Percentiles rank a stretch among this genome's conserved stretches.
These are phyloP conservation scores for Halocafeteria seosinensis DNA, from an alignment of 108 stramenopile species.

Conservation along the genomic window DNA sequence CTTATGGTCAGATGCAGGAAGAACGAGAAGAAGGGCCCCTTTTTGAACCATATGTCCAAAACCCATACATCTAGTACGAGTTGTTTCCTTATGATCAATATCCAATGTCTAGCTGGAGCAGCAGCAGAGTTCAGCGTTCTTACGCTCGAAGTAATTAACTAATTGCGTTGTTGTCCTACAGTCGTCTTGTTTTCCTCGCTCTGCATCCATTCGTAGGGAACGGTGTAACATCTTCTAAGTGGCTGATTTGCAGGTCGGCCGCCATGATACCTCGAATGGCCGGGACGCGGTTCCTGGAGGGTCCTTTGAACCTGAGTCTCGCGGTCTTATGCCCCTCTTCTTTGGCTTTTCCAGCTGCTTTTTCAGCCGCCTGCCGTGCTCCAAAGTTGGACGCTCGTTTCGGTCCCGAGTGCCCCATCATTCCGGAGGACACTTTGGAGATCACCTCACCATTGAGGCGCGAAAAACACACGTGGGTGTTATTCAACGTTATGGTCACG, in stretches of 20 bases:
- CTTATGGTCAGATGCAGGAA: no score
- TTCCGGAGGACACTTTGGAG: not conserved
- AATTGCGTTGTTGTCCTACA: no score
- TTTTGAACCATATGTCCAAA: no score
- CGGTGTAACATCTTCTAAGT: not conserved
- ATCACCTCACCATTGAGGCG: not conserved
- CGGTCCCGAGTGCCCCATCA: not conserved
- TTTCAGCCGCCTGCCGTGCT: not conserved
- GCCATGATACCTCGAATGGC: not conserved
- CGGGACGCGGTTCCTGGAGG: not conserved
- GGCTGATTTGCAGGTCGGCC: not conserved
- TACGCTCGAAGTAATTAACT: no score
- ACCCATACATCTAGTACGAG: no score
- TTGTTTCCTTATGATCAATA: no score
- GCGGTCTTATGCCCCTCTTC: not conserved
- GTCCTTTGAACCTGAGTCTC: not conserved
- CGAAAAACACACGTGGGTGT: not conserved
- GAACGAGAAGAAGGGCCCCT: no score
- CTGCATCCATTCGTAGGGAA: slow-evolving; percentile 1
- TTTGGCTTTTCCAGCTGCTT: not conserved
- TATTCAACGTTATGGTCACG: not conserved
- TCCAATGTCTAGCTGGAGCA: no score
- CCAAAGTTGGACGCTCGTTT: not conserved
- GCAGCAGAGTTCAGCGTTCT: no score
- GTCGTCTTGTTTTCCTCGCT: not conserved